Conservation (phyloP, 2,329 filamentous ascomycete genomes). For the Microascus cirrosus region DNA sequence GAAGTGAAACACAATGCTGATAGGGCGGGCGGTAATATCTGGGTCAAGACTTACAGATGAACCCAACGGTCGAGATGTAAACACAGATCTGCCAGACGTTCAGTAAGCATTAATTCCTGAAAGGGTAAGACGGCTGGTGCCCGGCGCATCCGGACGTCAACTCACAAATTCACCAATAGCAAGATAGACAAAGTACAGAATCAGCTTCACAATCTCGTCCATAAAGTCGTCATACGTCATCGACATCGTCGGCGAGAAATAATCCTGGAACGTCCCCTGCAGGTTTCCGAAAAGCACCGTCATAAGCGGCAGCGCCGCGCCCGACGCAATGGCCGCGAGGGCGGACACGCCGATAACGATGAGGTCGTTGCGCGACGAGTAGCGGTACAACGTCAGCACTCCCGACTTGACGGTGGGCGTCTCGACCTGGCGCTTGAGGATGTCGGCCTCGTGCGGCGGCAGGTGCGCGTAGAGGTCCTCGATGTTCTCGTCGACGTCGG, state of each 20-base stretch:
- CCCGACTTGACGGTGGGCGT: slow-evolving; percentile 53
- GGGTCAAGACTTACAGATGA: slow-evolving; percentile 48
- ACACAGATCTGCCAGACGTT: slow-evolving; percentile 21
- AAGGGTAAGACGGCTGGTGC: not conserved
- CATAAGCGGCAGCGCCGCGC: slow-evolving; percentile 69
- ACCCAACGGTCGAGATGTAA: slow-evolving; percentile 75
- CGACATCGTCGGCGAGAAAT: slow-evolving; percentile 33
- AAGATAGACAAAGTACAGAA: slow-evolving; percentile 79
- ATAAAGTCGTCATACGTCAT: slow-evolving; percentile 46
- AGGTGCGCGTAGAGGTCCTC: slow-evolving; percentile 49
- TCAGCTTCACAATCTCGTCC: slow-evolving; percentile 46
- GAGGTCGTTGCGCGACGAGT: slow-evolving; percentile 54
- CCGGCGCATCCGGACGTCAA: not conserved
- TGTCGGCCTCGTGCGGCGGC: slow-evolving; percentile 50
- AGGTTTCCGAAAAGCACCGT: slow-evolving; percentile 72
- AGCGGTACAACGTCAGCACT: slow-evolving; percentile 57
- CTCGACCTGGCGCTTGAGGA: slow-evolving; percentile 58
- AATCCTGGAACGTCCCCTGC: slow-evolving; percentile 58
- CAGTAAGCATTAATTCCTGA: not conserved
- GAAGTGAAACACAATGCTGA: not conserved
- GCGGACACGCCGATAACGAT: slow-evolving; percentile 50
- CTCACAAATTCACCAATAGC: slow-evolving; percentile 65
- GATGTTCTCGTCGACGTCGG: slow-evolving; percentile 19
- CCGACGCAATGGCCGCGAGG: slow-evolving; percentile 58
- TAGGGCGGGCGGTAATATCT: not conserved